Evolutionary conservation across 208 protist genomes (phyloP), one percentile per base, ranked within the genome.

Genomic region (Leishmania tarentolae): DNA sequence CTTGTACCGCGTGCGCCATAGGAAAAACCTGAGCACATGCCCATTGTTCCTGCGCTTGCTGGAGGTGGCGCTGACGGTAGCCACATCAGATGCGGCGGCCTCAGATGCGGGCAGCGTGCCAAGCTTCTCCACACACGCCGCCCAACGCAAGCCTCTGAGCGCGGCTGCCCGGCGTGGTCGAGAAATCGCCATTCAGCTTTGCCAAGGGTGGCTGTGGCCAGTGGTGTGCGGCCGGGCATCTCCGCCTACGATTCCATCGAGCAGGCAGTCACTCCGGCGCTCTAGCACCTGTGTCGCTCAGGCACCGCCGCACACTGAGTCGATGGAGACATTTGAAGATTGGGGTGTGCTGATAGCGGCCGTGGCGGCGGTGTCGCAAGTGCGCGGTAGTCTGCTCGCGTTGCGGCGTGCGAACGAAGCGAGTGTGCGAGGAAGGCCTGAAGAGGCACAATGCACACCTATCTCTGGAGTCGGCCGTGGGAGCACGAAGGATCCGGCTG

Each of bases 31-130:
- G 68, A 77, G 89, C 21, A 85, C 85, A 7, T 92, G 79, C 1
- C 84, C 91, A 0, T 76, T 95, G 11, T 85, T 93, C 53, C 66
- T 83, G 24, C 89, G 90, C 4, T 77, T 95, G 28, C 5, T 95
- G 31, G 82, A 90, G 81, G 86, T 92, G 21, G 87, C 89, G 0
- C 24, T 90, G 7, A 7, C 65, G 50, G 42, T 76, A 19, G 66
- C 65, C 8, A 70, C 68, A 6, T 28, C 73, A 11, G 59, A 70
- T 19, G 24, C 72, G 9, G 52, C 50, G 47, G 44, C 72, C 31
- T 28, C 31, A 70, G 11, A 8, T 37, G 35, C 2, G 9, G 50
- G 31, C 50, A 31, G n/a, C 28, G 40, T 19, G 44, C 31, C 24
- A 21, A 6, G 8, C 15, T 31, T 37, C 11, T 44, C 52, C 4